Evolutionary conservation across 177 flowering plant species (phyloP).

Genomic region (Vitis hybrid): DNA sequence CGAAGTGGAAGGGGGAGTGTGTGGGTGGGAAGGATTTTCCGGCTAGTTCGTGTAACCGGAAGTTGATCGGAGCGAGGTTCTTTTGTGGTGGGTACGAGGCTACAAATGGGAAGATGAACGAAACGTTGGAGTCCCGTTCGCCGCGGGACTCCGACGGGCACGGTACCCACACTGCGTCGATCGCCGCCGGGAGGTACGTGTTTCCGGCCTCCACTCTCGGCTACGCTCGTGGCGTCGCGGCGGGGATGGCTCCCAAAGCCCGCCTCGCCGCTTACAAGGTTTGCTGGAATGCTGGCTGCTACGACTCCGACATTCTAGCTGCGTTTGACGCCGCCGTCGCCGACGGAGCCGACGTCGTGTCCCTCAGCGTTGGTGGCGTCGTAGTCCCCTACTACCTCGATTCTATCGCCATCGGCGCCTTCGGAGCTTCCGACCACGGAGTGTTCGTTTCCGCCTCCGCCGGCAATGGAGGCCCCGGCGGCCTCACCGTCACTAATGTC

Average conservation of each 20-base stretch:
- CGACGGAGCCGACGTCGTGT: slow-evolving; percentile 87
- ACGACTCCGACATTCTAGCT: slow-evolving; percentile 87
- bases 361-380: slow-evolving; percentile 83
- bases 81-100: slow-evolving; percentile 81
- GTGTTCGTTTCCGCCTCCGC: slow-evolving; percentile 91
- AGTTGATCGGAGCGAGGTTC: slow-evolving; percentile 81
- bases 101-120: slow-evolving; percentile 82
- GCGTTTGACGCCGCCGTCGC: slow-evolving; percentile 84
- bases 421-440: slow-evolving; percentile 67
- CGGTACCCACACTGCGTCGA: slow-evolving; percentile 96
- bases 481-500: slow-evolving; percentile 74
- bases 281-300: slow-evolving; percentile 87
- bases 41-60: slow-evolving; percentile 56
- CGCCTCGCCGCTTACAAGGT: slow-evolving; percentile 89
- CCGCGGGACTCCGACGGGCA: slow-evolving; percentile 93
- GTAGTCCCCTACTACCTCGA: slow-evolving; percentile 85
- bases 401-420: slow-evolving; percentile 80
- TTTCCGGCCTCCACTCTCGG: slow-evolving; percentile 79
- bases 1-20: slow-evolving; percentile 81
- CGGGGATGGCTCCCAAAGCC: slow-evolving; percentile 97
- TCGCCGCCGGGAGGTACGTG: slow-evolving; percentile 90
- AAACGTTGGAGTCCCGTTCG: slow-evolving; percentile 67
- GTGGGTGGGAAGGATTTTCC: slow-evolving; percentile 40
- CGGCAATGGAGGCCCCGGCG: slow-evolving; percentile 95
- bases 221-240: slow-evolving; percentile 83